Base-by-base conservation (phyloP, 179 eudicot species). In the Corrigiola litoralis region DNA sequence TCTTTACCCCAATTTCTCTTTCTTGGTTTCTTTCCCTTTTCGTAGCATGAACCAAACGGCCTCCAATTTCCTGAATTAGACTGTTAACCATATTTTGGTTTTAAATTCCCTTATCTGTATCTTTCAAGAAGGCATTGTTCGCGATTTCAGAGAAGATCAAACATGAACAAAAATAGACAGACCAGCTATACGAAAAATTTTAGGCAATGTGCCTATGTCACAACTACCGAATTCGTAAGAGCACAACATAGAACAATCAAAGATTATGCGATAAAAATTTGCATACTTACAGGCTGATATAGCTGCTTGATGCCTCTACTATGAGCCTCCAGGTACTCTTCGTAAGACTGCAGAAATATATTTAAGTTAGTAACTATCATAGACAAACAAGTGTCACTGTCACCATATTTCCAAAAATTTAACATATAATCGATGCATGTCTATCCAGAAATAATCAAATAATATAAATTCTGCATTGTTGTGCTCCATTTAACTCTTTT, bases 261-360 rank as follows among this genome's bases (percentile, higher is more conserved):
- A 31, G 32, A 9, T 20, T 7, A 32, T 14, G 53, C 28, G 25
- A 65, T 3, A 37, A 62, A 48, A 40, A 29, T 20, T 32, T 69
- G 29, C 46, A 42, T 74, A 81, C 88, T 82, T 38, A 86, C 88
- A 66, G 73, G 73, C 47, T 75, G 81, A 60, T 65, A 46, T 47
- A 70, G 64, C 60, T 71, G 80, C 68, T 75, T 78, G 70, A 38
- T 72, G 69, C 84, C 58, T 80, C 72, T 79, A 66, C 75, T 73
- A 74, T 83, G 88, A 69, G 83, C 94, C 74, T 84, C 90, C 77
- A 89, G 71, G 66, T 89, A 89, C 45, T 89, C 96, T 77, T 89
- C 96, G 72, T 89, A 89, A 48, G 94, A 79, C 96, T 89, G 87
- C 87, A 82, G 40, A 25, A 44, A 33, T 12, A 47, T 20, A 34